These are phyloP conservation scores for Trichomonas vaginalis DNA, from an alignment of 208 protist genomes.

Conservation along the genomic window DNA sequence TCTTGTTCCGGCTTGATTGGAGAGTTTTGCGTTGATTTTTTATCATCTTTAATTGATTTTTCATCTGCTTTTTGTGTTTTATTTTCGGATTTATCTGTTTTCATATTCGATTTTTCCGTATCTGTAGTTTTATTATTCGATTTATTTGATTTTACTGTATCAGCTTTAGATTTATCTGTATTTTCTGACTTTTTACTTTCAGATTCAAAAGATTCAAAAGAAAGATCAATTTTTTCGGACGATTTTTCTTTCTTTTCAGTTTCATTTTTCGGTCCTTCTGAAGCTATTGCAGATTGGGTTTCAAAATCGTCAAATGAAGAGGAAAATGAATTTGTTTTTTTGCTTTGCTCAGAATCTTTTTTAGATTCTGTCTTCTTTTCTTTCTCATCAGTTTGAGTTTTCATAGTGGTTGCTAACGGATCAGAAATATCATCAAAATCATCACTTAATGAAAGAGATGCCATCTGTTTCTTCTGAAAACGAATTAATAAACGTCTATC, in stretches of 20 bases:
- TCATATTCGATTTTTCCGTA: no score
- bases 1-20: background rate
- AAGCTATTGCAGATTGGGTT: background rate
- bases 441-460: background rate
- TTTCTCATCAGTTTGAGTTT: background rate
- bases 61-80: background rate
- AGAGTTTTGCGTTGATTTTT: background rate
- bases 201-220: background rate
- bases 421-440: background rate
- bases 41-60: background rate
- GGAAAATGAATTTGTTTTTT: background rate
- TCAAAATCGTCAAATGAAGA: background rate
- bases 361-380: background rate
- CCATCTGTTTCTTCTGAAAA: no score
- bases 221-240: background rate
- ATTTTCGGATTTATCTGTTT: no score
- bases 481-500: no score
- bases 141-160: no score
- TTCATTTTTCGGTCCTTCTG: background rate
- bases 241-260: background rate
- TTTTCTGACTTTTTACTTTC: background rate
- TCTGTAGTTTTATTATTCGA: no score
- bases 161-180: background rate
- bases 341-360: background rate
- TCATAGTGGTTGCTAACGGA: background rate